Evolutionary conservation across 106 monocot species (phyloP), one percentile per base, ranked within the genome.

Genomic region (Triglochin maritima): DNA sequence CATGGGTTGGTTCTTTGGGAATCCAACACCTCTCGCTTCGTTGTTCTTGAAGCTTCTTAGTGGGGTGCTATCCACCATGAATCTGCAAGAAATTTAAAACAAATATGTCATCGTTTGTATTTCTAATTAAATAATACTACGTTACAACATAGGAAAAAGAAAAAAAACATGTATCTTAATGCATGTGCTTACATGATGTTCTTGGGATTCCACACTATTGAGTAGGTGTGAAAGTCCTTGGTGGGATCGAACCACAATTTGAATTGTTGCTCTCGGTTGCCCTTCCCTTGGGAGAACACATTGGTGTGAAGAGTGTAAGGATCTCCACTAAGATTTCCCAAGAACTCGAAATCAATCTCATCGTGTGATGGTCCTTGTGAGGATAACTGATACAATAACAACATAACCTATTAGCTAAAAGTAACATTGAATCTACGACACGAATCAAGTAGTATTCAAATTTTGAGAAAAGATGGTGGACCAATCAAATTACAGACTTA

Each of bases 161-260:
- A n/a, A n/a, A n/a, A n/a, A n/a, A n/a, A n/a, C n/a, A n/a, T n/a
- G n/a, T n/a, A n/a, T n/a, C n/a, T n/a, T n/a, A n/a, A n/a, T n/a
- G n/a, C n/a, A 1, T 29, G 29, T 29, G 10, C 45, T 47, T 63
- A 63, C 72, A 74, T 74, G 56, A 74, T 17, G 12, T 64, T 11
- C 16, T 74, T 65, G 7, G 74, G 74, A 42, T 74, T 74, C 74
- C 74, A 74, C 9, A 74, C 65, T 46, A 74, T 59, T 4, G 65
- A 65, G 65, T 74, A 74, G 56, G 64, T 74, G 65, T 74, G 74
- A 56, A 74, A 74, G 47, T 74, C 74, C 15, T 53, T 47, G 65
- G 74, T 74, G 65, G 74, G 74, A 58, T 74, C 74, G 49, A 74
- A 74, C 74, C 74, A 74, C 56, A 74, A 66, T 47, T 74, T 45